Evolutionary conservation across 2,329 filamentous ascomycete genomes (phyloP), one percentile per base, ranked within the genome.

Genomic region (Diaporthe caulivora): DNA sequence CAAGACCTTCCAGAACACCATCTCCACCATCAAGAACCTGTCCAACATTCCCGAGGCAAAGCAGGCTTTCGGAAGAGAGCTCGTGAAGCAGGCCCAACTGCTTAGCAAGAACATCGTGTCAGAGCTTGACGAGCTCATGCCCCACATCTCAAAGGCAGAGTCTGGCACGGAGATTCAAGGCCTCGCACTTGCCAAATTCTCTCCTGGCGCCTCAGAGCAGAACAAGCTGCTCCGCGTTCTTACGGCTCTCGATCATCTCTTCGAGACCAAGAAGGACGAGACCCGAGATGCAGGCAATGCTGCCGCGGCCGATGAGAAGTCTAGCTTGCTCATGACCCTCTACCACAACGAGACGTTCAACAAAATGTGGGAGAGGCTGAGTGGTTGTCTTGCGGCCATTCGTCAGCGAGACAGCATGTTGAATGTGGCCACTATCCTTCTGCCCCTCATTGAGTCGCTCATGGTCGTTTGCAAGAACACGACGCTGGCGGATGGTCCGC

Each of bases 401-500:
- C 93, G 95, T 68, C 91, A 97, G 82, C 94, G 95, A 72, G 95
- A 97, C 81, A 97, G 95, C 81, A 97, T 98, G 92, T 91, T 98
- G 80, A 98, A 97, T 79, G 95, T 99, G 72, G 97, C 97, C 40
- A 98, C 96, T 0, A 98, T 98, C 76, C 88, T 99, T 34, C 87
- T 98, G 47, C 97, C 97, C 40, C 87, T 99, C 40, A 98, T 99
- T 75, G 97, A 99, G 83, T 95, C 95, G 8, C 87, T 99, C 75
- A 99, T 99, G 97, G 97, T 99, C 70, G 95, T 99, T 37, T 99
- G 97, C 89, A 99, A 98, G 87, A 98, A 98, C 82, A 98, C 95
- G 11, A 93, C 95, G 1, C 87, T 95, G 70, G 92, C 92, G 79
- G 94, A 97, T 75, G 85, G 91, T 34, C 83, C 88, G 1, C 77